Conservation (phyloP, 345 rosid genomes). For the Citropsis articulata region DNA sequence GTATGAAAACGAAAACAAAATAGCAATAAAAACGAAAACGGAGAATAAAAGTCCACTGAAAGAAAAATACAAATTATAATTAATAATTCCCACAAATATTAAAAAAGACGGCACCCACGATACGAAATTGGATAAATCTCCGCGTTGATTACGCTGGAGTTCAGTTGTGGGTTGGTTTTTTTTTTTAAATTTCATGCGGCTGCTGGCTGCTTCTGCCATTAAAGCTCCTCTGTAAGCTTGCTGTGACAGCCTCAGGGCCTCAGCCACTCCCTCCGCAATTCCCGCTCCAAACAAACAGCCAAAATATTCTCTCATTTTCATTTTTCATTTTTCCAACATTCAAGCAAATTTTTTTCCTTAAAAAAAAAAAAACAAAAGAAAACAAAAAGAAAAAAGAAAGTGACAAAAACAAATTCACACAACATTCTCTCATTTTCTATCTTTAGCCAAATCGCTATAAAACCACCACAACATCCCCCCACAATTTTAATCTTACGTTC, state of each 20-base stretch:
- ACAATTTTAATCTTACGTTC: background rate
- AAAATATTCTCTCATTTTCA: background rate
- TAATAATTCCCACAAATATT: background rate
- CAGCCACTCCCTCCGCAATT: slow-evolving; percentile 17
- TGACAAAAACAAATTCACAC: background rate
- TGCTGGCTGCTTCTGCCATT: background rate
- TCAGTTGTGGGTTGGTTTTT: background rate
- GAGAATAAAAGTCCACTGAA: background rate
- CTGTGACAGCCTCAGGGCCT: too few species aligned
- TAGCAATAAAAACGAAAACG: background rate
- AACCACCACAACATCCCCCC: background rate
- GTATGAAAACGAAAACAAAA: background rate
- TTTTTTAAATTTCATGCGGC: background rate
- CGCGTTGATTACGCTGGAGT: background rate
- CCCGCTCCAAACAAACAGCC: slow-evolving; percentile 6
- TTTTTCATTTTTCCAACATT: background rate
- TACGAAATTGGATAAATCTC: background rate
- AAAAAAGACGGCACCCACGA: background rate
- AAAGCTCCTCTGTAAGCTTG: background rate
- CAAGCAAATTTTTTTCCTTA: too few species aligned
- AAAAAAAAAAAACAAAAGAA: too few species aligned
- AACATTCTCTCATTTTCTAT: background rate
- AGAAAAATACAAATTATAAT: background rate
- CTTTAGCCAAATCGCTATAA: background rate
- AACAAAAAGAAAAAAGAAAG: background rate